A percentile compares a stretch with the other conserved stretches of the same genome.
These are phyloP conservation scores for Salvia hispanica DNA, from an alignment of 257 asterid species.

Conservation along the genomic window DNA sequence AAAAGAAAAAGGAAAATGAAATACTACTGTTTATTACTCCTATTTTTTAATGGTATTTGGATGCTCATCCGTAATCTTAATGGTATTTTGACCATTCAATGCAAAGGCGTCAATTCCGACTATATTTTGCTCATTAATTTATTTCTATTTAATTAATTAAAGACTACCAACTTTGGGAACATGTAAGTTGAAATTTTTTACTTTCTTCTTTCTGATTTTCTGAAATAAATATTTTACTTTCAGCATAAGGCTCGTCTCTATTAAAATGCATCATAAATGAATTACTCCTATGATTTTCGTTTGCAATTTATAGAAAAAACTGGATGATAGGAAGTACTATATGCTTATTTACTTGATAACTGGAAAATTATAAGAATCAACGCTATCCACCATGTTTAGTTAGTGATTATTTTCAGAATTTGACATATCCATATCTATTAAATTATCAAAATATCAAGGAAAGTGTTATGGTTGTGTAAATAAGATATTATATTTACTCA, in stretches of 20 bases:
- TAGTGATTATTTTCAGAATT: background rate
- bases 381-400: background rate
- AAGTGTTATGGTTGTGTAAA: background rate
- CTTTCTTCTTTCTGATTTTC: background rate
- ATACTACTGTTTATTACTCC: too few species aligned
- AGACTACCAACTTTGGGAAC: background rate
- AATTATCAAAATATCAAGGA: background rate
- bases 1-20: background rate
- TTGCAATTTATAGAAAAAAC: too few species aligned
- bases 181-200: background rate
- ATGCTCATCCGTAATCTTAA: background rate
- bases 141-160: background rate
- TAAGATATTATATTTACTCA: background rate
- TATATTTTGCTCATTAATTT: slow-evolving; percentile 3
- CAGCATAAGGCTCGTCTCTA: slow-evolving; percentile 1
- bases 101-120: background rate
- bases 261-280: slow-evolving; percentile 18
- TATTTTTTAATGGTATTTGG: too few species aligned
- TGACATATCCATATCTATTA: background rate
- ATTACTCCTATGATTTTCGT: too few species aligned
- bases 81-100: slow-evolving; percentile 24
- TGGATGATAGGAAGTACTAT: background rate
- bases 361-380: background rate
- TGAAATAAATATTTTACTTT: background rate
- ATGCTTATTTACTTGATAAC: background rate